Percentiles rank a stretch among this genome's conserved stretches.
These are phyloP conservation scores for Starmerella powellii DNA, from an alignment of 805 yeast species.

Conservation along the genomic window DNA sequence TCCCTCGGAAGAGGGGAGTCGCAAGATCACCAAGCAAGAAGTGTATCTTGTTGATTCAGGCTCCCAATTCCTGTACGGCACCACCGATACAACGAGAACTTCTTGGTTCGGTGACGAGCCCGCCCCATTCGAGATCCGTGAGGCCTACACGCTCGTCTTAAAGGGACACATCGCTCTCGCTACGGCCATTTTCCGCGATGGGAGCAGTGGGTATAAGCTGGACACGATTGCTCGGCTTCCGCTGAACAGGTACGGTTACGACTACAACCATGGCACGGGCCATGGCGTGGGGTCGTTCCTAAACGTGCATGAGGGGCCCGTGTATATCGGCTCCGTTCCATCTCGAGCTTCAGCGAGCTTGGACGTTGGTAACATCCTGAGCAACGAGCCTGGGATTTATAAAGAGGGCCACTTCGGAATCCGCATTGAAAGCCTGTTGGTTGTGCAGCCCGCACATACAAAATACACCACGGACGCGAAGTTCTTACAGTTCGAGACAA, in stretches of 20 bases:
- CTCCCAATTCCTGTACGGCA: slow-evolving; percentile 83
- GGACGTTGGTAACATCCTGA: slow-evolving; percentile 58
- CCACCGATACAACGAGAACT: slow-evolving; percentile 92
- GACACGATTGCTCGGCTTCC: slow-evolving; percentile 77
- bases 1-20: slow-evolving; percentile 44
- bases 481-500: slow-evolving; percentile 64
- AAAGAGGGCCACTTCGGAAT: slow-evolving; percentile 83
- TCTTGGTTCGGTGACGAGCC: slow-evolving; percentile 42
- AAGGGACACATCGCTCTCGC: slow-evolving; percentile 89
- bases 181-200: slow-evolving; percentile 61
- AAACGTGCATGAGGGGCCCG: slow-evolving; percentile 90
- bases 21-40: slow-evolving; percentile 51
- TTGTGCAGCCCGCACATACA: slow-evolving; percentile 37
- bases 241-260: slow-evolving; percentile 70
- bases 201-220: slow-evolving; percentile 60
- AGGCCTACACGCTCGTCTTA: slow-evolving; percentile 70
- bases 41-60: slow-evolving; percentile 81
- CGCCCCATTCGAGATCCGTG: slow-evolving; percentile 47
- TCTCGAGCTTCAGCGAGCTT: slow-evolving; percentile 37
- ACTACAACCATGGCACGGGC: slow-evolving; percentile 90
- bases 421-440: slow-evolving; percentile 74
- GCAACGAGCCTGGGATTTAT: slow-evolving; percentile 93
- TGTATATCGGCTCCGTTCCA: slow-evolving; percentile 44
- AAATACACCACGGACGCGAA: slow-evolving; percentile 37
- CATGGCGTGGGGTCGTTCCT: slow-evolving; percentile 93